Conservation (phyloP, 1,139 yeast genomes). For the Suhomyces coccinellae region DNA sequence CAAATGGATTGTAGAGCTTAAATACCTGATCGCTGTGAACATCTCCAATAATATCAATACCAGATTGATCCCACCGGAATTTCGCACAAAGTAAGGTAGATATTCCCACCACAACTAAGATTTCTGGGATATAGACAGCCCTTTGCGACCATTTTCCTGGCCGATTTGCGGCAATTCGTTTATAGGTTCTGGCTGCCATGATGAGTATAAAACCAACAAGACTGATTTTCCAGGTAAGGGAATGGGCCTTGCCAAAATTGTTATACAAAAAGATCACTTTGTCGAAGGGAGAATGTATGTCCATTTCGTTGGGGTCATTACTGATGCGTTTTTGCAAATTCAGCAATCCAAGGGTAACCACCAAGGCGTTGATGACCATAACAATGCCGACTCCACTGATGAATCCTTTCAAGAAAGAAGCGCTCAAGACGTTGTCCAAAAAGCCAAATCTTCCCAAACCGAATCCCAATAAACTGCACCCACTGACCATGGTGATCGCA, state of each 20-base stretch:
- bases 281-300: constrained; percentile 75
- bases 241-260: constrained; percentile 43
- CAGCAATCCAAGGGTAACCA: constrained; percentile 70
- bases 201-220: constrained; percentile 46
- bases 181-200: constrained; percentile 41
- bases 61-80: constrained; percentile 56
- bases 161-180: constrained; percentile 31
- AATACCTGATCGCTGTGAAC: constrained; percentile 40
- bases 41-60: constrained; percentile 70
- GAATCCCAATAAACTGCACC: constrained; percentile 69
- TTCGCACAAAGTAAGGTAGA: constrained; percentile 59
- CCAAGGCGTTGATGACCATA: constrained; percentile 77
- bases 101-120: constrained; percentile 66
- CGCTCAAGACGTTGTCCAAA: constrained; percentile 81
- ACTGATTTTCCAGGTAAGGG: constrained; percentile 56
- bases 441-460: constrained; percentile 87
- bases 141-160: constrained; percentile 21
- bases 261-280: constrained; percentile 60
- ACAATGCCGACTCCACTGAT: constrained; percentile 92
- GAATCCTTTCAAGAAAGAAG: constrained; percentile 82
- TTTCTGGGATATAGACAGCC: constrained; percentile 74
- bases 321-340: constrained; percentile 35
- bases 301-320: constrained; percentile 42
- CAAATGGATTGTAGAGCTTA: constrained; percentile 37
- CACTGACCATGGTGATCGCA: constrained; percentile 74